phyloP scores from a whole-genome alignment of 2,329 filamentous ascomycete genomes.

The Bipolaris oryzae region DNA sequence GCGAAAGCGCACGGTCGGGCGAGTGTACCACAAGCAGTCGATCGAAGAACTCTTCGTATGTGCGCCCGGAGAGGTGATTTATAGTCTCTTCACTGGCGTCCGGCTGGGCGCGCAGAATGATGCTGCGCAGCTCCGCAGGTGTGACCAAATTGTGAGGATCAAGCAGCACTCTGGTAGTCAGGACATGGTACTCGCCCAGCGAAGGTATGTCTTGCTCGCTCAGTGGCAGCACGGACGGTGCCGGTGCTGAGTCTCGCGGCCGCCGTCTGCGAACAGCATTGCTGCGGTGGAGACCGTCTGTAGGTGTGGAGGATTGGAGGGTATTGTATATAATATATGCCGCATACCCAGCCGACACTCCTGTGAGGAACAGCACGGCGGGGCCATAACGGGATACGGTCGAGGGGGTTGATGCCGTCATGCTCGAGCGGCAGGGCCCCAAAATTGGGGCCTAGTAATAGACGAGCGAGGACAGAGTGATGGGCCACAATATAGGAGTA shows the following conservation, averaged over 20 bases:
- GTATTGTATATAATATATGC: constrained; percentile 64
- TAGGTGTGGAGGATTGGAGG: constrained; percentile 37
- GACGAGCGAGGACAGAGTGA: constrained; percentile 1
- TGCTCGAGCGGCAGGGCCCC: constrained; percentile 23
- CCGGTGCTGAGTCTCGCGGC: constrained; percentile 31
- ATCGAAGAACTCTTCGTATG: constrained; percentile 42
- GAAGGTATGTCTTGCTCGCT: constrained; percentile 28
- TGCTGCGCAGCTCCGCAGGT: constrained; percentile 26
- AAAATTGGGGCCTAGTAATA: constrained; percentile 1
- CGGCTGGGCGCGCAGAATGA: constrained; percentile 29
- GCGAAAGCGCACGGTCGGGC: constrained; percentile 25
- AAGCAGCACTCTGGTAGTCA: constrained; percentile 32
- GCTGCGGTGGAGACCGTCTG: constrained; percentile 62
- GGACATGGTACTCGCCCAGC: constrained; percentile 36
- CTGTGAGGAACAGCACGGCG: constrained; percentile 61
- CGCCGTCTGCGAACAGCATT: constrained; percentile 66
- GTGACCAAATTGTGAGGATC: constrained; percentile 31
- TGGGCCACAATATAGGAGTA: constrained; percentile 2
- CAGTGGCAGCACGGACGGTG: constrained; percentile 16
- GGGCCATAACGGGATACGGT: constrained; percentile 52
- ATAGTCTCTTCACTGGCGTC: constrained; percentile 27
- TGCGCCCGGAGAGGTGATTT: constrained; percentile 24
- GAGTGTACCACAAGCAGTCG: constrained; percentile 33
- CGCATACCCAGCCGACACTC: constrained; percentile 62
- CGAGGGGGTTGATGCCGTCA: constrained; percentile 41